A percentile compares a stretch with the other conserved stretches of the same genome.
phyloP scores from a whole-genome alignment of 2,329 filamentous ascomycete species.

The Trichoderma asperellum region DNA sequence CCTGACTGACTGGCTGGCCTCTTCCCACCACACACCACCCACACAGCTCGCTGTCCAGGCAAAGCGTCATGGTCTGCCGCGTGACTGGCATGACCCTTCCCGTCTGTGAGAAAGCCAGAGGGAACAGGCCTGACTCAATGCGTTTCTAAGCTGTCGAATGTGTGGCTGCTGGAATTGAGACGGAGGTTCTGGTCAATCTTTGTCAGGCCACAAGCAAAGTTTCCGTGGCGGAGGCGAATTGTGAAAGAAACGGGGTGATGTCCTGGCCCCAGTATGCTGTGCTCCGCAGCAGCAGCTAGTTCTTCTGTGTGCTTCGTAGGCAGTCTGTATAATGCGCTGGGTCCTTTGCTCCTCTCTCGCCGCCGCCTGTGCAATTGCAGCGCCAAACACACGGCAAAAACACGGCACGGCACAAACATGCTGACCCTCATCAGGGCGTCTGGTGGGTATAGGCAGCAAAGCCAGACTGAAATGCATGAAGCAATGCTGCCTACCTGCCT shows the following conservation, averaged over 20 bases:
- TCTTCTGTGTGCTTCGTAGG: background rate
- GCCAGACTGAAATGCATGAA: slow-evolving; percentile 43
- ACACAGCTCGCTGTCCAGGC: slow-evolving; percentile 11
- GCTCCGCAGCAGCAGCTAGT: slow-evolving; percentile 7
- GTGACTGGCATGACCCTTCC: slow-evolving; percentile 26
- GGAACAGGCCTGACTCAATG: slow-evolving; percentile 21
- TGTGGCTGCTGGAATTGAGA: slow-evolving; percentile 24
- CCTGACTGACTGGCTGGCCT: slow-evolving; percentile 13
- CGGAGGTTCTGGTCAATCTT: background rate
- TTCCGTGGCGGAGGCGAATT: slow-evolving; percentile 26
- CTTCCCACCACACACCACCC: slow-evolving; percentile 8
- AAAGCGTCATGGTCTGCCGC: slow-evolving; percentile 28
- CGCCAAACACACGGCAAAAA: background rate
- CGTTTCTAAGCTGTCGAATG: background rate
- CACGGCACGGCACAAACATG: slow-evolving; percentile 14
- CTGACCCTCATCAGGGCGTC: slow-evolving; percentile 14
- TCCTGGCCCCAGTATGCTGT: slow-evolving; percentile 3
- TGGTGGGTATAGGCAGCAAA: slow-evolving; percentile 24
- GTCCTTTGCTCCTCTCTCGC: background rate
- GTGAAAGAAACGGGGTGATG: background rate
- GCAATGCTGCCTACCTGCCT: slow-evolving; percentile 38
- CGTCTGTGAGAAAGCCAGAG: background rate
- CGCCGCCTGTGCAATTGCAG: slow-evolving; percentile 6
- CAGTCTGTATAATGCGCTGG: background rate
- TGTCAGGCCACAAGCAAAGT: slow-evolving; percentile 27